Conservation (phyloP, 345 rosid genomes). For the Acer yangbiense region DNA sequence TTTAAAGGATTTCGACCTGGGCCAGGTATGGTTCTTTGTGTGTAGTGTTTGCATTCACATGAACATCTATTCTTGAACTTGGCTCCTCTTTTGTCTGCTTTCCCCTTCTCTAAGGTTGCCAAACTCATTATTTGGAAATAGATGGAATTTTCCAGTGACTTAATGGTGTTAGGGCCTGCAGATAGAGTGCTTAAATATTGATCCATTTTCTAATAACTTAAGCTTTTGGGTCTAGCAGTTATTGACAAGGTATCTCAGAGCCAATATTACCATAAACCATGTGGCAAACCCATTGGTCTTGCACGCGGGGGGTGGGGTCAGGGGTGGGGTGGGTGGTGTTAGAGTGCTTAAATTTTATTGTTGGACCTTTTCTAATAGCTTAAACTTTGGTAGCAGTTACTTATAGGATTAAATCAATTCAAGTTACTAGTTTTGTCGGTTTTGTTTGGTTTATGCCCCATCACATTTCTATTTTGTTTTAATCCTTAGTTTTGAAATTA, state of each 20-base stretch:
- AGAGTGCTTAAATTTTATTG: background rate
- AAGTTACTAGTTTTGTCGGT: background rate
- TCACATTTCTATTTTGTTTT: background rate
- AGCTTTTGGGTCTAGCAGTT: no score
- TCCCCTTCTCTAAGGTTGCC: background rate
- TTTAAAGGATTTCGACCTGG: conserved; percentile 98
- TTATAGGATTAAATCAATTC: background rate
- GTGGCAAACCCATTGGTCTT: background rate
- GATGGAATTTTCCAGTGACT: background rate
- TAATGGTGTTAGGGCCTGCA: background rate
- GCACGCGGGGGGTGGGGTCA: background rate
- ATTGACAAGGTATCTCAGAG: background rate
- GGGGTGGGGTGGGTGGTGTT: background rate
- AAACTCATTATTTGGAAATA: background rate
- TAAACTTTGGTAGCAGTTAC: background rate
- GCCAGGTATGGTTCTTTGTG: conserved; percentile 57
- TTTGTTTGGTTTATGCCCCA: conserved; percentile 1
- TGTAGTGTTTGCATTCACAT: background rate
- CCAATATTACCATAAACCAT: background rate
- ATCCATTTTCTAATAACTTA: no score
- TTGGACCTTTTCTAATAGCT: background rate
- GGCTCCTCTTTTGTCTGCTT: background rate
- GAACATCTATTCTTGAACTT: background rate
- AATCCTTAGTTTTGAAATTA: background rate
- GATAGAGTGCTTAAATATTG: background rate